These are phyloP conservation scores for Postia placenta DNA, from an alignment of 768 basidiomycete genomes.

Conservation along the genomic window DNA sequence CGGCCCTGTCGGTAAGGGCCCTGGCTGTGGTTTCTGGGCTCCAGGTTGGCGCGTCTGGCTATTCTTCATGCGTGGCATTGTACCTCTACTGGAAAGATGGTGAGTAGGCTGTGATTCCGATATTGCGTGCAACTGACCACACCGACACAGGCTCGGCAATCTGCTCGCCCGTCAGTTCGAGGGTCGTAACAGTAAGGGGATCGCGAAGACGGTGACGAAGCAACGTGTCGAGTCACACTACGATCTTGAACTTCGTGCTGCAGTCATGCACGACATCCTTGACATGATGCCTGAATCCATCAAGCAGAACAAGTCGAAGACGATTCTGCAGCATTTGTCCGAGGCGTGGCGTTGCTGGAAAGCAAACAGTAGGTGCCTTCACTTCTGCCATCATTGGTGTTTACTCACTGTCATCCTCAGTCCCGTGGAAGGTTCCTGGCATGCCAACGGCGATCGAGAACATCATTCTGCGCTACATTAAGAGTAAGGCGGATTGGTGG, in stretches of 20 bases:
- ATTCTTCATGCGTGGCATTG: slow-evolving; percentile 99
- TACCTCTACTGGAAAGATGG: slow-evolving; percentile 96
- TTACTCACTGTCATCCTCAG: slow-evolving; percentile 27
- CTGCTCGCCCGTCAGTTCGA: slow-evolving; percentile 97
- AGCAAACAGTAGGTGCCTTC: slow-evolving; percentile 62
- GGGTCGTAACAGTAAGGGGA: slow-evolving; percentile 92
- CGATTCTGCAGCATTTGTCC: slow-evolving; percentile 94
- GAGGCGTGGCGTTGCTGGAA: slow-evolving; percentile 99
- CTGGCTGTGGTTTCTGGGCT: slow-evolving; percentile 99
- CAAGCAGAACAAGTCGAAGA: slow-evolving; percentile 99
- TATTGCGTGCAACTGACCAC: no score
- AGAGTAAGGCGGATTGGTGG: slow-evolving; percentile 99
- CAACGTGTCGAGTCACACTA: slow-evolving; percentile 99
- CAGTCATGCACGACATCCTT: slow-evolving; percentile 99
- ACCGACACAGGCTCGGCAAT: slow-evolving; percentile 90
- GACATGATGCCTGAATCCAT: slow-evolving; percentile 99
- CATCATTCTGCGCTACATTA: slow-evolving; percentile 97
- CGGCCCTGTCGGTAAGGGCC: slow-evolving; percentile 98
- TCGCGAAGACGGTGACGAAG: slow-evolving; percentile 98
- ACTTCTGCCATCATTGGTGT: not conserved
- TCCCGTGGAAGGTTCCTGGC: slow-evolving; percentile 99
- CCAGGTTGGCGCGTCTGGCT: slow-evolving; percentile 99
- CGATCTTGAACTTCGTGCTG: slow-evolving; percentile 93
- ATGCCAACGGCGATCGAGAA: slow-evolving; percentile 99
- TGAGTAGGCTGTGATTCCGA: slow-evolving; percentile 23